Base-by-base conservation (phyloP, 352 stramenopile species). In the Pythium guiyangense region DNA sequence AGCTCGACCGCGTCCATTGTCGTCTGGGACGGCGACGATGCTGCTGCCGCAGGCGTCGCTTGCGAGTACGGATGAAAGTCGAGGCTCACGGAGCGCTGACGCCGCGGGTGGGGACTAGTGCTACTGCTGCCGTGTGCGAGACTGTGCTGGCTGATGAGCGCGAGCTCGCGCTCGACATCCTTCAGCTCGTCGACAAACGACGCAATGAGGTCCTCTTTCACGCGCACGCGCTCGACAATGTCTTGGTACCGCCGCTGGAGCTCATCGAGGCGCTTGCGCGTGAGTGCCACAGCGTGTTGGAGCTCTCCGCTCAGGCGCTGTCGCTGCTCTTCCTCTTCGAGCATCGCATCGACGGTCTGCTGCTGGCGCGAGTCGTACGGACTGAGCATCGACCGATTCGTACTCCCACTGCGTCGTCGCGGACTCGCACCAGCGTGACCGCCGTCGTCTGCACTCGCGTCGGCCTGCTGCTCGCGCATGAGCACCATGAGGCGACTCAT, bases 401-500 rank as follows among this genome's bases (percentile, higher is more conserved):
- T 22, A 14, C 18, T 10, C 2, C 25, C n/a, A 12, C 15, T 22
- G 18, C 39, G 25, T 37, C 51, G 37, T 6, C 11, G 6, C 15
- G 49, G 49, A 31, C 17, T 44, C 49, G 9, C n/a, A 1, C n/a
- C 47, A 20, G n/a, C n/a, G n/a, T n/a, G n/a, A n/a, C n/a, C n/a
- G n/a, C 26, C 37, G 6, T 54, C 26, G 8, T 53, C 15, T 10
- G 12, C 15, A n/a, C 40, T n/a, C 2, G 14, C 14, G 12, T 26
- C 17, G 9, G 15, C 3, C 11, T 52, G 46, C 15, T 45, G 63
- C 1, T 67, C 55, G 9, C 60, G 63, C 26, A 87, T 27, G 51
- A 75, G 54, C 22, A 58, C 60, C 69, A 85, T 82, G 2, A 87
- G 54, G 15, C 72, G 69, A 42, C 67, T 83, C 75, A 92, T 85